These are phyloP conservation scores for Westerdykella aurantiaca DNA, from an alignment of 2,329 filamentous ascomycete species.

Conservation along the genomic window DNA sequence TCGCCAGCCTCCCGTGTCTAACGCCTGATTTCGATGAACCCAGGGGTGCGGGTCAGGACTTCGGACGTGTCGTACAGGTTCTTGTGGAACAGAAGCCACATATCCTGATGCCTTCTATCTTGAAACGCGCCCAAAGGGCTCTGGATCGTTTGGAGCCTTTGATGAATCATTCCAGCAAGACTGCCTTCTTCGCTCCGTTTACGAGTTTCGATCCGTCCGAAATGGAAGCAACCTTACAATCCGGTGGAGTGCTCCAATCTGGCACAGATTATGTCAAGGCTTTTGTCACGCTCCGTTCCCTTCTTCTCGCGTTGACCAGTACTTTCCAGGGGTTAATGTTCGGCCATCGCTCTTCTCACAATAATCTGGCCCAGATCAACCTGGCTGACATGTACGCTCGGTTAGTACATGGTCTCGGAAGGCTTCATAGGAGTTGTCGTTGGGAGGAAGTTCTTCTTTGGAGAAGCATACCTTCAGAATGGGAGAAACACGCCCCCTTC, in stretches of 20 bases:
- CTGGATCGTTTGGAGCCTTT: constrained; percentile 65
- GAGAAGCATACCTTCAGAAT: constrained; percentile 65
- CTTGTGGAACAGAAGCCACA: constrained; percentile 77
- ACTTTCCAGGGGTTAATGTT: constrained; percentile 63
- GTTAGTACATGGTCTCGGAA: constrained; percentile 70
- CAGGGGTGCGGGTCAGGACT: constrained; percentile 57
- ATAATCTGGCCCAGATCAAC: constrained; percentile 70
- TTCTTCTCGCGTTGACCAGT: constrained; percentile 68
- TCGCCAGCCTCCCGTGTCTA: constrained; percentile 75
- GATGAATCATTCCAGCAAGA: constrained; percentile 45
- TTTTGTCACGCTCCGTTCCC: constrained; percentile 67
- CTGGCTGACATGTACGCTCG: constrained; percentile 75
- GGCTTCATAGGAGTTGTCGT: constrained; percentile 72
- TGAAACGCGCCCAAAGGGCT: constrained; percentile 66
- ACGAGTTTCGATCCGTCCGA: constrained; percentile 32
- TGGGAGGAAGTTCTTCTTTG: constrained; percentile 76
- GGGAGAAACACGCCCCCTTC: constrained; percentile 48
- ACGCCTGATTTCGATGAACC: constrained; percentile 63
- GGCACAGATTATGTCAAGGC: constrained; percentile 77
- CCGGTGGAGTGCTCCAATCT: constrained; percentile 42
- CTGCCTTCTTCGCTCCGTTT: constrained; percentile 67
- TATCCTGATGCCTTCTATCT: constrained; percentile 72
- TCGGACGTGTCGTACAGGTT: constrained; percentile 68
- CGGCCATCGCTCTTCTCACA: constrained; percentile 56
- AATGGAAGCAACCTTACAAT: constrained; percentile 14